Base-by-base conservation (phyloP, 345 rosid species). In the Citrus australasica region DNA sequence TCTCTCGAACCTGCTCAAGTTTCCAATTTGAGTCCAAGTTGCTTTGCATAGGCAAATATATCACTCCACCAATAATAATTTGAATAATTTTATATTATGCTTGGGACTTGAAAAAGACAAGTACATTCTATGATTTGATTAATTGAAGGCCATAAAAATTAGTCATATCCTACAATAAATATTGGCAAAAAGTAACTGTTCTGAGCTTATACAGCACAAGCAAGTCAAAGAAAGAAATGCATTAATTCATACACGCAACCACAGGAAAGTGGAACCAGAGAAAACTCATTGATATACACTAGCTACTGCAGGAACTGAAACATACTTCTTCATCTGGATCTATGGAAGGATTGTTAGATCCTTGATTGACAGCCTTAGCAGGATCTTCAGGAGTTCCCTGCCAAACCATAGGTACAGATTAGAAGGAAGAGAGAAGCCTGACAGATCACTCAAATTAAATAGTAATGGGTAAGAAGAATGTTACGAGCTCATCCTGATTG, bases 341-440 rank as follows among this genome's bases (percentile, higher is more conserved):
- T 60, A 77, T n/a, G 33, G 86, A 77, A 80, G 71, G 80, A 77
- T 82, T 64, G 72, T 64, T 75, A 22, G 84, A 78, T 68, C 82
- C 84, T 69, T 79, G 77, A 2, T 58, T 67, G 51, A 77, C 63
- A 77, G 79, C 82, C 53, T 79, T 84, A 5, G 86, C 67, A 81
- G 79, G 81, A 84, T 85, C 87, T 76, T 79, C 85, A 71, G 84
- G 67, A 63, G 74, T 80, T 67, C 76, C 85, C 94, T 90, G 92
- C 83, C 83, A n/a, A 76, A 81, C 65, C 78, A 79, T 28, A 25
- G 35, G 21, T 48, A 73, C 76, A 83, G 70, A 42, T 79, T 76
- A 75, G 75, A 55, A 81, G 24, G 30, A 84, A 37, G 27, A 59
- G 58, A 76, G 7, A 64, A 33, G 48, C 40, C 66, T 11, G 33